Base-by-base conservation (phyloP, 441 rosid species). In the Adansonia rubrostipa region DNA sequence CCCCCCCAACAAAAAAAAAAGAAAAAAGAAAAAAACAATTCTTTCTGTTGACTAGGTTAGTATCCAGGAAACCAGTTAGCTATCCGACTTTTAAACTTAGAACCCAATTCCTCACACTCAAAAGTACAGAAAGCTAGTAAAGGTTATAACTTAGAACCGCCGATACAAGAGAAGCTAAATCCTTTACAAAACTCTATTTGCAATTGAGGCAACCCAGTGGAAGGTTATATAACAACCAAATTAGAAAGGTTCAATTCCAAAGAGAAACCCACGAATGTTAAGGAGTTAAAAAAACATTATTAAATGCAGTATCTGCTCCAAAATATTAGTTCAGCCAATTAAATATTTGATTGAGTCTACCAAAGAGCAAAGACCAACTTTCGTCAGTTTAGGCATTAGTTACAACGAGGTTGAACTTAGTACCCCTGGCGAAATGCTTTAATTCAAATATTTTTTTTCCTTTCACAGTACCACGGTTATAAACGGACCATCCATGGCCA, bases 381-480 rank as follows among this genome's bases (percentile, higher is more conserved):
- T 94, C 96, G 80, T 87, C 88, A 82, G 97, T 92, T 90, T 97
- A 98, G 87, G 98, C 97, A 82, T 96, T 94, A 87, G 97, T 89
- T 89, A 96, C 92, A 81, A 94, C 88, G 74, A 96, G 96, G 85
- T 96, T 98, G 88, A 89, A 92, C 87, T 96, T 98, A 15, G 94
- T 94, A 84, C 99, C 99, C 87, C 89, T 91, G 82, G 98, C 97
- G 92, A 93, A 88, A 80, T 93, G 99, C 99, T 94, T 96, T 80
- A 97, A 87, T 93, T 96, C 97, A 86, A 91, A 94, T 47, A 96
- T 92, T 92, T 96, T 92, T 96, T 28, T 28, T 2, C 33, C 99
- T 94, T 96, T 96, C 92, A 96, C 86, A 82, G 87, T 89, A 88
- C 97, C 97, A 76, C 96, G 15, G 96, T 91, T 85, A 96, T 92